phyloP scores from a whole-genome alignment of 306 rosid species.

The Casuarina glauca region DNA sequence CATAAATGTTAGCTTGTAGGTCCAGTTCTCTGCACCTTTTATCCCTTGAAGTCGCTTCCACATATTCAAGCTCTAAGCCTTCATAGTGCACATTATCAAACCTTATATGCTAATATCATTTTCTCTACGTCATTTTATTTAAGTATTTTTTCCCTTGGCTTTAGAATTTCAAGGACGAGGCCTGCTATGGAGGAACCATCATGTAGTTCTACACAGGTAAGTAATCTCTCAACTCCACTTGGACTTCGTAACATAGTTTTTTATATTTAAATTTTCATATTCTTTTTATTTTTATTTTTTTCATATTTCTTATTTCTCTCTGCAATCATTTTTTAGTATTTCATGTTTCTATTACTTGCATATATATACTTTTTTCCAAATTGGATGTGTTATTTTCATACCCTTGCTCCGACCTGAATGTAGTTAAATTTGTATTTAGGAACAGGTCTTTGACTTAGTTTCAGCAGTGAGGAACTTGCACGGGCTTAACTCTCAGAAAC shows the following conservation, averaged over 20 bases:
- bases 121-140: not conserved
- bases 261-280: not conserved
- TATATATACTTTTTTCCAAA: not conserved
- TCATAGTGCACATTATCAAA: constrained; percentile 18
- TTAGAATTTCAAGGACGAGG: constrained; percentile 53
- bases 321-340: not conserved
- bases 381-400: not conserved
- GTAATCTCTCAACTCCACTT: constrained; percentile 29
- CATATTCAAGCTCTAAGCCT: constrained; percentile 15
- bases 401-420: constrained; percentile 14
- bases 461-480: constrained; percentile 73
- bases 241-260: constrained; percentile 18
- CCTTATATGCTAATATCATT: constrained; percentile 13
- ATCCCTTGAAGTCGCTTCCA: constrained; percentile 12
- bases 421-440: constrained; percentile 30
- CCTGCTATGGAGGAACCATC: constrained; percentile 60
- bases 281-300: not conserved
- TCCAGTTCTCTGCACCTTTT: constrained; percentile 18
- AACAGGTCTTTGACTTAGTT: constrained; percentile 65
- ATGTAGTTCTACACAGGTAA: constrained; percentile 57
- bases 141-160: constrained; percentile 26
- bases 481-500: constrained; percentile 59
- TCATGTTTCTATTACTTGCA: not conserved
- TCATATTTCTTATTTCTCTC: not conserved
- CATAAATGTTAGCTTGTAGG: constrained; percentile 16